These are phyloP conservation scores for Stagonosporopsis rhizophila DNA, from an alignment of 2,329 filamentous ascomycete genomes.

Conservation along the genomic window DNA sequence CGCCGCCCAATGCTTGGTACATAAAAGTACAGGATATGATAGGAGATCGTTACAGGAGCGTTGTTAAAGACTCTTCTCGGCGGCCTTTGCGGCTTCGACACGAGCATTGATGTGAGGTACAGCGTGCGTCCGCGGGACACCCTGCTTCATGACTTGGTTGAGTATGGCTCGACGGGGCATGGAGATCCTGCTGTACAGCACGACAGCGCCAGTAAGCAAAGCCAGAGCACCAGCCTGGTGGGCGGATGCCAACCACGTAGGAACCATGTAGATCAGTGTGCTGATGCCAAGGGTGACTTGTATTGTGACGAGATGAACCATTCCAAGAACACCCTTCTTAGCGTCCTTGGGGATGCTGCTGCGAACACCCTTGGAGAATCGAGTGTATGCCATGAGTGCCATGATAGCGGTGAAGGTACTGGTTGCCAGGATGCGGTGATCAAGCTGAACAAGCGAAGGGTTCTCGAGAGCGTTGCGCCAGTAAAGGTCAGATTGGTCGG, in stretches of 20 bases:
- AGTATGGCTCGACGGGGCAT: slow-evolving; percentile 44
- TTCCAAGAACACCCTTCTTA: slow-evolving; percentile 76
- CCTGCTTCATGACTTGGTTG: slow-evolving; percentile 38
- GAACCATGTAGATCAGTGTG: slow-evolving; percentile 93
- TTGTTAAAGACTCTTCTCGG: slow-evolving; percentile 25
- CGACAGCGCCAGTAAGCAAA: slow-evolving; percentile 79
- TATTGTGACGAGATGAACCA: slow-evolving; percentile 81
- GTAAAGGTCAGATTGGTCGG: slow-evolving; percentile 83
- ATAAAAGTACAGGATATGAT: slow-evolving; percentile 14
- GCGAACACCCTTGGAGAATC: slow-evolving; percentile 71
- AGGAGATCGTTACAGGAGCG: slow-evolving; percentile 11
- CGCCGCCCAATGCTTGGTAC: slow-evolving; percentile 16
- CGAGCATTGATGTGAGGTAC: slow-evolving; percentile 32
- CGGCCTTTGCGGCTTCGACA: slow-evolving; percentile 26
- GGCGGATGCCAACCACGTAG: slow-evolving; percentile 82
- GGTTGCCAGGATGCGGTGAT: slow-evolving; percentile 90
- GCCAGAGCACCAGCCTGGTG: slow-evolving; percentile 92
- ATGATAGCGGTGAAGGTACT: slow-evolving; percentile 86
- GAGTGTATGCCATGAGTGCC: slow-evolving; percentile 80
- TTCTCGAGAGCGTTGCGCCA: slow-evolving; percentile 99
- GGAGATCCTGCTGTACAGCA: slow-evolving; percentile 69
- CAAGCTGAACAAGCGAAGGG: slow-evolving; percentile 91
- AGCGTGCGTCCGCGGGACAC: slow-evolving; percentile 21
- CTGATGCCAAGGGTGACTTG: slow-evolving; percentile 88
- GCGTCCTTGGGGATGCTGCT: slow-evolving; percentile 62